Percentiles rank a stretch among this genome's conserved stretches.
phyloP scores from a whole-genome alignment of 371 early-diverging fungal species.

The Batkoa obscura region DNA sequence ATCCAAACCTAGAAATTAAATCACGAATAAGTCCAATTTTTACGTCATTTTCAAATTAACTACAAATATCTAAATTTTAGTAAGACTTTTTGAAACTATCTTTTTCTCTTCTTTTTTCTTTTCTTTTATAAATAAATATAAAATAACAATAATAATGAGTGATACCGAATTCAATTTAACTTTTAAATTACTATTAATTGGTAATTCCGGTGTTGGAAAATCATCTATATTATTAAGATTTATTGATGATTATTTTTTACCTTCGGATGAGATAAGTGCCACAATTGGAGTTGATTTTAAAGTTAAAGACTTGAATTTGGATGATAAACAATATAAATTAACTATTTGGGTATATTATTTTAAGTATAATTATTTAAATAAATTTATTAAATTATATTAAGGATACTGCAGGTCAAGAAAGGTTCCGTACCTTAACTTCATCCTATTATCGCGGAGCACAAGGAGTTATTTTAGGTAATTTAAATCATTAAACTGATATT shows the following conservation, averaged over 20 bases:
- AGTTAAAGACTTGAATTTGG: constrained; percentile 82
- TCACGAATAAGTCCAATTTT: no score
- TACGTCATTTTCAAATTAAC: no score
- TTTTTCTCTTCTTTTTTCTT: no score
- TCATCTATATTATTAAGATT: constrained; percentile 90
- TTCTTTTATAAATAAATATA: no score
- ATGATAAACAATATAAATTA: constrained; percentile 84
- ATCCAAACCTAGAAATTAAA: no score
- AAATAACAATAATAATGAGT: no score
- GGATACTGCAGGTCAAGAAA: constrained; percentile 99
- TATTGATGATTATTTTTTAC: constrained; percentile 92
- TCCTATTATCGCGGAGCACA: constrained; percentile 98
- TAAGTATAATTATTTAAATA: not conserved
- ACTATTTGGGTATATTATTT: constrained; percentile 74
- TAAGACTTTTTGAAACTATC: no score
- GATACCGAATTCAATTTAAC: constrained; percentile 27
- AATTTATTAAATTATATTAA: constrained; percentile 14
- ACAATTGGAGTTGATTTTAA: constrained; percentile 99
- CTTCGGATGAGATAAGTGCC: constrained; percentile 78
- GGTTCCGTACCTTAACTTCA: constrained; percentile 98
- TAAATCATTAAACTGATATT: not conserved
- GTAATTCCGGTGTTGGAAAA: constrained; percentile 98
- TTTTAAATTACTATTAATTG: constrained; percentile 95
- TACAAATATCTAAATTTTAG: no score
- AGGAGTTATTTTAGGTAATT: constrained; percentile 83